These are phyloP conservation scores for Nannochloropsis gaditana DNA, from an alignment of 108 stramenopile genomes.

Conservation along the genomic window DNA sequence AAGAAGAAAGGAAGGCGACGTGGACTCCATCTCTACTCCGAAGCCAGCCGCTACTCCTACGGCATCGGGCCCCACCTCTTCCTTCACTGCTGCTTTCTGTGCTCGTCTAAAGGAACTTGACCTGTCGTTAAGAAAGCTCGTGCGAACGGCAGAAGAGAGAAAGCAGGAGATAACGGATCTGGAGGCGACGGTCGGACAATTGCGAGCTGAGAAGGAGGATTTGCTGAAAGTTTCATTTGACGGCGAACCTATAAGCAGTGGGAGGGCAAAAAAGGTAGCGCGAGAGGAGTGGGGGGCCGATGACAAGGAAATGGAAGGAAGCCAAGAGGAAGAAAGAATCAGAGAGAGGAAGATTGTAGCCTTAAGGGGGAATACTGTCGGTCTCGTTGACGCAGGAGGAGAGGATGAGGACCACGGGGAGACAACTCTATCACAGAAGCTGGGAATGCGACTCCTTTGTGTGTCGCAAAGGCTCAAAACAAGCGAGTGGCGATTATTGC, in stretches of 20 bases:
- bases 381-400: too few relatives aligned
- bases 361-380: too few relatives aligned
- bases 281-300: not conserved
- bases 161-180: not conserved
- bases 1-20: not conserved
- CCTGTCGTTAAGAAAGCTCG: not conserved
- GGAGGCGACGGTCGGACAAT: not conserved
- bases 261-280: not conserved
- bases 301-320: too few relatives aligned
- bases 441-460: not conserved
- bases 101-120: not conserved
- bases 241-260: not conserved
- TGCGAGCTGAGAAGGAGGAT: not conserved
- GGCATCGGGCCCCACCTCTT: not conserved
- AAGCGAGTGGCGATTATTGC: constrained; percentile 16
- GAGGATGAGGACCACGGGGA: too few relatives aligned
- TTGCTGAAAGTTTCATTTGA: not conserved
- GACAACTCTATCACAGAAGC: not conserved
- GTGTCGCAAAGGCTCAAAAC: not conserved
- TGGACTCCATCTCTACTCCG: not conserved
- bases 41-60: not conserved
- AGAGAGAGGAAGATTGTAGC: too few relatives aligned
- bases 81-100: not conserved
- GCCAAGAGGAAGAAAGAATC: too few relatives aligned
- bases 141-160: not conserved